These are phyloP conservation scores for Phytophthora cactorum DNA, from an alignment of 352 stramenopile species.

Conservation along the genomic window DNA sequence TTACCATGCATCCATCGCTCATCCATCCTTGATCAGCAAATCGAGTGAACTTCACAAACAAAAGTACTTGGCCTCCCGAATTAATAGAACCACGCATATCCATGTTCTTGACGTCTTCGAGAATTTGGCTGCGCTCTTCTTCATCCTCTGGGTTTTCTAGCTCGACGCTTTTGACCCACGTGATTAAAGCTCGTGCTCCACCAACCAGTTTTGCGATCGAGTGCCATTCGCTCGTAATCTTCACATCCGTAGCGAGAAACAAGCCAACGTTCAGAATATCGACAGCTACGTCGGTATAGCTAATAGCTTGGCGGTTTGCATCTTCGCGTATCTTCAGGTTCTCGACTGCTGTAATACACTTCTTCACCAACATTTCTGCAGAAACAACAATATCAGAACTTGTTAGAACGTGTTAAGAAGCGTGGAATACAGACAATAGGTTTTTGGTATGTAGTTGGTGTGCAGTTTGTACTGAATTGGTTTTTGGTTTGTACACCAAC, in stretches of 20 bases:
- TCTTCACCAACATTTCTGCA: neutral
- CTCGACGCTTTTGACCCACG: neutral
- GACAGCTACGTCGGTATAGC: neutral
- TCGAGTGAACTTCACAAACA: neutral
- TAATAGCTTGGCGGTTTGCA: neutral
- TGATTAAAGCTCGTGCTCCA: neutral
- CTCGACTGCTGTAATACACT: slow-evolving; percentile 2
- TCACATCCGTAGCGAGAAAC: neutral
- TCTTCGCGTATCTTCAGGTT: neutral
- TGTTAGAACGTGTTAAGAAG: too few species aligned
- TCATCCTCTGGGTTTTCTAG: neutral
- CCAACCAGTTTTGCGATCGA: neutral
- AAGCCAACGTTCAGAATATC: neutral
- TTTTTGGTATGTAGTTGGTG: too few species aligned
- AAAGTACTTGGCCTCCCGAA: neutral
- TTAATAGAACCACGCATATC: slow-evolving; percentile 5
- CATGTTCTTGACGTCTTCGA: neutral
- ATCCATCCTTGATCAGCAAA: slow-evolving; percentile 7
- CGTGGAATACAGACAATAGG: too few species aligned
- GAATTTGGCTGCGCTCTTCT: neutral
- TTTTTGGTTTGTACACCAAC: too few species aligned
- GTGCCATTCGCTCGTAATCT: neutral
- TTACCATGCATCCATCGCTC: slow-evolving; percentile 5
- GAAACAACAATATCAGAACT: neutral
- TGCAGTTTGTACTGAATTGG: too few species aligned